Evolutionary conservation across 495 filamentous ascomycete genomes (phyloP), one percentile per base, ranked within the genome.

Genomic region (Cladorrhinum samala): DNA sequence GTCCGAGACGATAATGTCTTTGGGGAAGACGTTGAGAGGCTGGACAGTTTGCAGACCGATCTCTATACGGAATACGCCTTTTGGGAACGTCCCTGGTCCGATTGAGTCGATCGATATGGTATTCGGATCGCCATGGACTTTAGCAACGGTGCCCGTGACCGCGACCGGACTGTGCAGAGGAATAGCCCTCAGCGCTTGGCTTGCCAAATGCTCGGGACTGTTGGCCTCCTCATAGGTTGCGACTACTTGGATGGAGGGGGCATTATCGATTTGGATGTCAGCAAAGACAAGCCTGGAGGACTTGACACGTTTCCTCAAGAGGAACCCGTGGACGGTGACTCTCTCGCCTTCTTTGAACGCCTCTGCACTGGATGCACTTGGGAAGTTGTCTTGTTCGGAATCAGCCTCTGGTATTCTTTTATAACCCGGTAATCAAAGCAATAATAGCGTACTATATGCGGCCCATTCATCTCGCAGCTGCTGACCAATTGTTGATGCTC

Each of bases 11-110:
- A 92, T 81, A 33, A 95, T 82, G 49, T 93, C 80, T 43, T 79
- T 78, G 1, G 88, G 81, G 45, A 96, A 88, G 1, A 79, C 72
- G 55, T 96, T 96, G 3, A 96, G 71, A 48, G 74, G 70, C 27
- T 79, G 68, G 37, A 98, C 77, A 6, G 77, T 75, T n/a, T 74
- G 57, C 14, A 94, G 64, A 19, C 62, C 49, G 38, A 78, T 33
- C 5, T 67, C 64, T 24, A 68, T 40, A 11, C 59, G 59, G 20
- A 37, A 36, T 21, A 63, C 47, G 0, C 50, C 43, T 19, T 47
- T 21, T 4, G 58, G 58, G 19, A 59, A 63, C 9, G 38, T 49
- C 9, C 50, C 38, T 2, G 48, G 44, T 0, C 20, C 23, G 36
- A 24, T 6, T 9, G 41, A 19, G 30, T 30, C 0, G 18, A n/a